Conservation (phyloP, 2,329 filamentous ascomycete genomes). For the Cytospora chrysosperma region DNA sequence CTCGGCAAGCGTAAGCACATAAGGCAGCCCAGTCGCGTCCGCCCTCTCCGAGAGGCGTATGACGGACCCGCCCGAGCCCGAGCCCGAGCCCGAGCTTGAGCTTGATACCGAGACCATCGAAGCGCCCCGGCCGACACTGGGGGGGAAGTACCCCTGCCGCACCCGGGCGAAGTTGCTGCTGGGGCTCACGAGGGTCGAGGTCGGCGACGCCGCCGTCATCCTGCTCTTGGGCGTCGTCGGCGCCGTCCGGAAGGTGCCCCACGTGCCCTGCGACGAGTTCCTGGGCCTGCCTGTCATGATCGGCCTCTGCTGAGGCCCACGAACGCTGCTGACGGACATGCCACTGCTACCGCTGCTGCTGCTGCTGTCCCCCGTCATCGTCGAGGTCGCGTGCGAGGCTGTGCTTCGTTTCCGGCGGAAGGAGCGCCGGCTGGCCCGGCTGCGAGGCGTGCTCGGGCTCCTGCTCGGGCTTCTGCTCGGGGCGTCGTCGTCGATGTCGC, state of each 20-base stretch:
- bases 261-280: conserved; percentile 43
- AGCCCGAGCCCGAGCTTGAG: conserved; percentile 33
- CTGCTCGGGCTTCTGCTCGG: too few relatives aligned
- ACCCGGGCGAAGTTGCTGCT: conserved; percentile 45
- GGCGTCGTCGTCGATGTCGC: conserved; percentile 47
- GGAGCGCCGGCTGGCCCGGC: conserved; percentile 15
- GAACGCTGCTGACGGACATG: conserved; percentile 6
- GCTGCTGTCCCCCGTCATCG: conserved; percentile 18
- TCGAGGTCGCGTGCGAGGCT: conserved; percentile 4
- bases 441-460: conserved; percentile 40
- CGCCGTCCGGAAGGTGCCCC: conserved; percentile 45
- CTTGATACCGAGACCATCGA: conserved; percentile 39
- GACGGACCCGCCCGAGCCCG: conserved; percentile 32
- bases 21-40: conserved; percentile 37
- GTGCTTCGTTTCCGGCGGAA: conserved; percentile 26
- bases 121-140: conserved; percentile 33
- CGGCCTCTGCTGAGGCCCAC: conserved; percentile 10
- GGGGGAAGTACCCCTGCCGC: conserved; percentile 37
- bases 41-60: conserved; percentile 46
- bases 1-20: conserved; percentile 36
- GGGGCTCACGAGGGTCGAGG: conserved; percentile 34
- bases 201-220: conserved; percentile 38
- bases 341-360: conserved; percentile 9
- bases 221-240: conserved; percentile 53
- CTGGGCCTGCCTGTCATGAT: conserved; percentile 28